Conservation (phyloP, 805 yeast species). For the Saturnispora ahearnii region DNA sequence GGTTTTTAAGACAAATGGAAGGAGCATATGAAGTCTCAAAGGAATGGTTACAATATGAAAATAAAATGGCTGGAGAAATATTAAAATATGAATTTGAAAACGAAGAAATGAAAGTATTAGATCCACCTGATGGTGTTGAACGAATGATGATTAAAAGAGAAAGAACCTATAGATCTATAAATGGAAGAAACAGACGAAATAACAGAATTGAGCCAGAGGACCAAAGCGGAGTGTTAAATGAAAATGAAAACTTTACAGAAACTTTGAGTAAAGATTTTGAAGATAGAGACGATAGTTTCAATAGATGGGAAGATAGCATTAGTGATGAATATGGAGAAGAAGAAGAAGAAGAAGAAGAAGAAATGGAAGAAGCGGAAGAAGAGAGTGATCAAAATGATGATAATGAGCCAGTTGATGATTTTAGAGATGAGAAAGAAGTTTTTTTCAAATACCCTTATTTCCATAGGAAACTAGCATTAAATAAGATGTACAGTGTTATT, state of each 20-base stretch:
- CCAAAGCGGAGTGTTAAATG: not conserved
- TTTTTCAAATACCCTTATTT: not conserved
- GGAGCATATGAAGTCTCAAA: constrained; percentile 6
- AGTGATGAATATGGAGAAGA: not conserved
- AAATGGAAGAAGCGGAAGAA: not conserved
- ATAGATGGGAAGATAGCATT: not conserved
- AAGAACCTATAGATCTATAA: not conserved
- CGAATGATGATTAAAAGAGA: not conserved
- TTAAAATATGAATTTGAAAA: not conserved
- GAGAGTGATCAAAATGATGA: not conserved
- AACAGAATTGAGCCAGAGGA: not conserved
- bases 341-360: not conserved
- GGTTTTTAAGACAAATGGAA: constrained; percentile 12
- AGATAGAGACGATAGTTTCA: not conserved
- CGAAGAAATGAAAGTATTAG: not conserved
- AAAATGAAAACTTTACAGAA: not conserved
- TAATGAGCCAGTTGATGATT: not conserved
- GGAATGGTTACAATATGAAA: constrained; percentile 2
- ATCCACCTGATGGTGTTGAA: not conserved
- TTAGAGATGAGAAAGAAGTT: not conserved
- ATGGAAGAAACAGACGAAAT: not conserved
- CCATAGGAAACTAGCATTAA: not conserved
- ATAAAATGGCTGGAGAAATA: not conserved
- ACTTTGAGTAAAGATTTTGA: not conserved
- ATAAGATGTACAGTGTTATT: constrained; percentile 1